Evolutionary conservation across 129 eudicot genomes (phyloP), one percentile per base, ranked within the genome.

Genomic region (Silybum marianum): DNA sequence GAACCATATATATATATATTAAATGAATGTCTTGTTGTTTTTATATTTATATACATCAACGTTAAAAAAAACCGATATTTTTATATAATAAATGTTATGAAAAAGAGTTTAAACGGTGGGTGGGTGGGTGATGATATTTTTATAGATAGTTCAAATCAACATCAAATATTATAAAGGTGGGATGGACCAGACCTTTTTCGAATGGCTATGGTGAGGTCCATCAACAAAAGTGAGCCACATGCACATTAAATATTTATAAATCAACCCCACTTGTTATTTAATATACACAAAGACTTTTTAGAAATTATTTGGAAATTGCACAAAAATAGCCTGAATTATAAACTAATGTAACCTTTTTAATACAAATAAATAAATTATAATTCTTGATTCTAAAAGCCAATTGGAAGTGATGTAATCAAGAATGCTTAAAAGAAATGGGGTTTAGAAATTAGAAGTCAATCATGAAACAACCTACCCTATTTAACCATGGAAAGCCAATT

Each of bases 121-220:
- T 51, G 63, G 63, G 63, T 54, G 63, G 18, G 63, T n/a, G n/a
- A n/a, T n/a, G n/a, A n/a, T n/a, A 54, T 22, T 66, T n/a, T n/a
- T n/a, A n/a, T 66, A 7, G 65, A n/a, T 65, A 3, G 67, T 25
- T 3, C 19, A 2, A 28, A 36, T 21, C 28, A 44, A 44, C 9
- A 63, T 24, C 25, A 16, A 16, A 23, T 24, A 2, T 25, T 0
- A 21, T 22, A 70, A 77, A 70, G 2, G 51, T 70, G 74, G 60
- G 13, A 7, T 76, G 76, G 76, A 76, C 78, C 82, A 39, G 14
- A 60, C 86, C 54, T 2, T 77, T 82, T 82, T 12, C 1, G 28
- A 22, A 60, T 46, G 42, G 42, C 9, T 38, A 38, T 38, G 13
- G 80, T 74, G 73, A 8, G 78, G 66, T 54, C 85, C 66, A 24